Base-by-base conservation (phyloP, 2,329 filamentous ascomycete species). In the Chaetothyriales sp. region DNA sequence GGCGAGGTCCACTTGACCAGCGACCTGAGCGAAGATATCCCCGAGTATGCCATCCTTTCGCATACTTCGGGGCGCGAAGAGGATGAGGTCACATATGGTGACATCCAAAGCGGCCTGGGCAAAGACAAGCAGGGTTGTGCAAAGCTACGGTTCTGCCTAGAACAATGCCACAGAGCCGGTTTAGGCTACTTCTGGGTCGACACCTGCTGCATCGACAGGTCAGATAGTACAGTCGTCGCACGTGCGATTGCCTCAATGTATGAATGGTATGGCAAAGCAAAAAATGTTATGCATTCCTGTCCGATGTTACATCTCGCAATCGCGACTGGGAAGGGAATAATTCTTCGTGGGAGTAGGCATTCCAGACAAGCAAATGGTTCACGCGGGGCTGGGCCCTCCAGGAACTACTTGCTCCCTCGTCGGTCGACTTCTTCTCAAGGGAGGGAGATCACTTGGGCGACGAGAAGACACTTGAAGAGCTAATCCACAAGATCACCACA, bases 1-100 rank as follows among this genome's bases (percentile, higher is more conserved):
- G 95, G 89, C 71, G 95, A 89, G 66, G 83, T 98, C 43, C 92
- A 98, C 65, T 98, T 89, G 64, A 95, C 89, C 0, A 92, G 86
- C 78, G 92, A 97, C 72, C 73, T 98, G 69, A 25, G 6, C 6
- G 6, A 6, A 3, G 3, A 25, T 6, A 44, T 44, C 7, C 40
- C 40, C 5, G 15, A n/a, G 15, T 63, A 63, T 55, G 61, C 61
- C 5, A 61, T 63, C 37, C 59, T 63, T 18, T 62, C 60, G 33
- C 61, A 63, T 49, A 52, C 52, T 25, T 25, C 3, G 22, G 22
- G 22, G 6, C 62, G 61, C 58, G 53, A 55, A 37, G 29, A 48
- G 7, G 56, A 60, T n/a, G 61, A 63, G 47, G 60, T 62, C 10
- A 47, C 51, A 5, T 56, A 58, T n/a, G 54, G 57, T 25, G 59